Base-by-base conservation (phyloP, 345 rosid genomes). In the Boechera retrofracta region DNA sequence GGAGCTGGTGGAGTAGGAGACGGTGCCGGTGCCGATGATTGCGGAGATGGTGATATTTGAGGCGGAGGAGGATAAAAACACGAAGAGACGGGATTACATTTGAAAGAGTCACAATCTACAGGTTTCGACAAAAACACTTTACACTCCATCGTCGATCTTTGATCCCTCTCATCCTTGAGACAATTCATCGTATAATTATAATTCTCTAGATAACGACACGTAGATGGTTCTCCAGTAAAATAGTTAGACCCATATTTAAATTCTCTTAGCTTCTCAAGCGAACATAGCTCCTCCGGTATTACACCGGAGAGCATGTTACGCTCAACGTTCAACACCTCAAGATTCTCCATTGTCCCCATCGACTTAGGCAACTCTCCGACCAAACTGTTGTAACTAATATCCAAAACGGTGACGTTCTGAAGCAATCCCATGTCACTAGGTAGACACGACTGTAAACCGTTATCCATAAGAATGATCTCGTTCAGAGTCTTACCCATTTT, bases 401-500 rank as follows among this genome's bases (percentile, higher is more conserved):
- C 94, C 54, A 94, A 83, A 42, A 91, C 89, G 10, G 92, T 84
- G 44, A 89, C 75, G 26, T 88, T 83, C 72, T 85, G 73, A 9
- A 91, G 84, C 82, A 80, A 54, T 0, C 86, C 87, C 33, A 94
- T 78, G 69, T 87, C 88, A 31, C 74, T 65, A 0, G 96, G 98
- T 70, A 89, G 64, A 76, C 98, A 91, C 0, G 94, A 88, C 3
- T 61, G 84, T 66, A 91, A 76, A 57, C 86, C 86, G 41, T 85
- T 92, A 57, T 91, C 87, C 72, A 16, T 80, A n/a, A 94, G 42
- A 47, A 89, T 83, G 64, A 87, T 58, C 82, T 91, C 96, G 12
- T 86, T 83, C 6, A 94, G 55, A 4, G 97, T 91, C 36, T 69
- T 79, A 0, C 87, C 87, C 97, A 94, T 94, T 56, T 87, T 89